A percentile compares a stretch with the other conserved stretches of the same genome.
phyloP scores from a whole-genome alignment of 805 yeast genomes.

The Nakazawaea holstii region DNA sequence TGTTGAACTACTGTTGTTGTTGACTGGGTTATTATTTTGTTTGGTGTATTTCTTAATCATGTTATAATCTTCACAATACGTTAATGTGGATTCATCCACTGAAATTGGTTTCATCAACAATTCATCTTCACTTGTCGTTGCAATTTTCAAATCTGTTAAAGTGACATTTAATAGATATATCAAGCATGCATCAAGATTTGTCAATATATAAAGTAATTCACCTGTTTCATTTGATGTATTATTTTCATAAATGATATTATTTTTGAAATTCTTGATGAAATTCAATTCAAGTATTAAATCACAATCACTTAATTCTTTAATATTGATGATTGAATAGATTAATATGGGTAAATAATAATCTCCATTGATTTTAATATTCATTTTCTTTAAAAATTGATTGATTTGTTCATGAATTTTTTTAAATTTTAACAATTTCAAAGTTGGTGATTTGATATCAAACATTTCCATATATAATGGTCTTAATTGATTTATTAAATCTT shows the following conservation, averaged over 20 bases:
- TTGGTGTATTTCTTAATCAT: background rate
- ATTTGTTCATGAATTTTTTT: slow-evolving; percentile 24
- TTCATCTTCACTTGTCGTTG: slow-evolving; percentile 27
- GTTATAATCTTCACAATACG: slow-evolving; percentile 11
- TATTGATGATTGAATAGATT: slow-evolving; percentile 26
- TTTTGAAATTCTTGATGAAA: slow-evolving; percentile 27
- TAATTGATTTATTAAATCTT: slow-evolving; percentile 17
- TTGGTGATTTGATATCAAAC: slow-evolving; percentile 28
- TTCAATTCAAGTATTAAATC: slow-evolving; percentile 25
- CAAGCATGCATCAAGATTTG: slow-evolving; percentile 31
- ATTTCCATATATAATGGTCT: slow-evolving; percentile 25
- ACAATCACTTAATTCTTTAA: slow-evolving; percentile 21
- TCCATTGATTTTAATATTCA: slow-evolving; percentile 21
- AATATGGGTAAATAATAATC: slow-evolving; percentile 29
- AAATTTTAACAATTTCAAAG: slow-evolving; percentile 25
- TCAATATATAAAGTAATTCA: slow-evolving; percentile 26
- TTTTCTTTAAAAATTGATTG: slow-evolving; percentile 18
- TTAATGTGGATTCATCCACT: slow-evolving; percentile 6
- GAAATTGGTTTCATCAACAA: slow-evolving; percentile 24
- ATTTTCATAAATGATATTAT: slow-evolving; percentile 20
- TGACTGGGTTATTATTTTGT: background rate
- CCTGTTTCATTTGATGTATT: slow-evolving; percentile 24
- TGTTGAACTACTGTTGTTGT: background rate
- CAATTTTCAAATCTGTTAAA: slow-evolving; percentile 23
- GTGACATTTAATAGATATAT: slow-evolving; percentile 28